phyloP scores from a whole-genome alignment of 2,329 filamentous ascomycete genomes.

The Cadophora luteo-olivacea region DNA sequence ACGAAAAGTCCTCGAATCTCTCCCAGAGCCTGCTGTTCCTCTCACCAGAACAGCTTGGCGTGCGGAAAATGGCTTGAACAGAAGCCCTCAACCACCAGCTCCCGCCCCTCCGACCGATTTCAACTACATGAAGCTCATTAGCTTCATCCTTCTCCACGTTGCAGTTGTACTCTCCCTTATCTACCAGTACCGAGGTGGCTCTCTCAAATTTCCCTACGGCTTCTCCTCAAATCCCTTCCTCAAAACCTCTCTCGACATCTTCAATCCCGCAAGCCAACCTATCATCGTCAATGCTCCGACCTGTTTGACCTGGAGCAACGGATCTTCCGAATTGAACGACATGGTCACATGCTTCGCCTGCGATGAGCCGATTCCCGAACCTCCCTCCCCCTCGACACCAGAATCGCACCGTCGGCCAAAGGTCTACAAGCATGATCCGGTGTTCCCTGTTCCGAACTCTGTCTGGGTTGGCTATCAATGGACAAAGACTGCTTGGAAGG shows the following conservation, averaged over 20 bases:
- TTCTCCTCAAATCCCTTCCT: neutral
- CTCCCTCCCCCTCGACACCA: neutral
- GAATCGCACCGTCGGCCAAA: neutral
- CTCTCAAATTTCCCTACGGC: too few relatives aligned
- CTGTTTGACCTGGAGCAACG: neutral
- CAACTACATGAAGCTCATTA: neutral
- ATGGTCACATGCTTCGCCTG: constrained; percentile 1
- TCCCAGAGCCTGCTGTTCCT: neutral
- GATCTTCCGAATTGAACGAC: constrained; percentile 3
- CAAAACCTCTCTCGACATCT: neutral
- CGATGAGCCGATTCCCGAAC: neutral
- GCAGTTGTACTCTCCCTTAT: neutral
- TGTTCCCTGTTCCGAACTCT: neutral
- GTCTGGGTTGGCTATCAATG: neutral
- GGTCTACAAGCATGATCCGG: neutral
- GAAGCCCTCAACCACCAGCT: too few relatives aligned
- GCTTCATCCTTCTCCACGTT: neutral
- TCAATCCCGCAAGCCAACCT: neutral
- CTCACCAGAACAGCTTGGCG: neutral
- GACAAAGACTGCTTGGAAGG: neutral
- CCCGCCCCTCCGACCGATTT: neutral
- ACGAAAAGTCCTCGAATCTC: neutral
- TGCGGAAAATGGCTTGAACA: neutral
- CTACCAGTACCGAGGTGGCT: too few relatives aligned
- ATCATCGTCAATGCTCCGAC: neutral